A percentile compares a stretch with the other conserved stretches of the same genome.
phyloP scores from a whole-genome alignment of 257 asterid genomes.

The Ajuga chamaepitys region DNA sequence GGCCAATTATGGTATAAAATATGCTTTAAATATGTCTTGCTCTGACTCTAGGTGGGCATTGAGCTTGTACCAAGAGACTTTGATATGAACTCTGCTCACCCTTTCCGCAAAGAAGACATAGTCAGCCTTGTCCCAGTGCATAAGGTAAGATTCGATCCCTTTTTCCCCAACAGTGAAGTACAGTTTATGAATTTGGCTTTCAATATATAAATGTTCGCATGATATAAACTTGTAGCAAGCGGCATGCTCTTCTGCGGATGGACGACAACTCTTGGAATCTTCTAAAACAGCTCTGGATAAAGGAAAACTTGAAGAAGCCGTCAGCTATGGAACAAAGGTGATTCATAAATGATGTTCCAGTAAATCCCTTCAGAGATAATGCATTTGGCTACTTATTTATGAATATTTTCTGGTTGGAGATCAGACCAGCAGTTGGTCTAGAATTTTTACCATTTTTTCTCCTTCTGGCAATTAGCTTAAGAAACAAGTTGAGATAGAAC shows the following conservation, averaged over 20 bases:
- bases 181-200: slow-evolving; percentile 6
- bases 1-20: not conserved
- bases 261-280: slow-evolving; percentile 88
- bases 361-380: not conserved
- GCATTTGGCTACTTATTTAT: not conserved
- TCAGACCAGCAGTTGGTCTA: not conserved
- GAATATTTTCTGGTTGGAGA: slow-evolving; percentile 6
- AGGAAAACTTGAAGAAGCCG: slow-evolving; percentile 96
- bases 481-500: not conserved
- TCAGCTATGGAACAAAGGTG: slow-evolving; percentile 91
- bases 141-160: slow-evolving; percentile 45
- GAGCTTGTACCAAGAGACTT: slow-evolving; percentile 90
- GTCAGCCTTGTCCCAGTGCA: slow-evolving; percentile 88
- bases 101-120: slow-evolving; percentile 69
- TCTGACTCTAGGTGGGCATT: slow-evolving; percentile 65
- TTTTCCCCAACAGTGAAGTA: slow-evolving; percentile 1
- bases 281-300: slow-evolving; percentile 89
- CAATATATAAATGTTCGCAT: not conserved
- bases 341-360: slow-evolving; percentile 8
- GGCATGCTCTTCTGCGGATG: slow-evolving; percentile 96
- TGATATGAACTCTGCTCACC: slow-evolving; percentile 64
- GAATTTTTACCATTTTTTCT: not conserved
- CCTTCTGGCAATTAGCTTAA: not conserved
- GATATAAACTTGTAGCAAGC: slow-evolving; percentile 64
- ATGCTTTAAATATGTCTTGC: slow-evolving; percentile 12